Conservation (phyloP, 2,329 filamentous ascomycete genomes). For the Trichothecium roseum region DNA sequence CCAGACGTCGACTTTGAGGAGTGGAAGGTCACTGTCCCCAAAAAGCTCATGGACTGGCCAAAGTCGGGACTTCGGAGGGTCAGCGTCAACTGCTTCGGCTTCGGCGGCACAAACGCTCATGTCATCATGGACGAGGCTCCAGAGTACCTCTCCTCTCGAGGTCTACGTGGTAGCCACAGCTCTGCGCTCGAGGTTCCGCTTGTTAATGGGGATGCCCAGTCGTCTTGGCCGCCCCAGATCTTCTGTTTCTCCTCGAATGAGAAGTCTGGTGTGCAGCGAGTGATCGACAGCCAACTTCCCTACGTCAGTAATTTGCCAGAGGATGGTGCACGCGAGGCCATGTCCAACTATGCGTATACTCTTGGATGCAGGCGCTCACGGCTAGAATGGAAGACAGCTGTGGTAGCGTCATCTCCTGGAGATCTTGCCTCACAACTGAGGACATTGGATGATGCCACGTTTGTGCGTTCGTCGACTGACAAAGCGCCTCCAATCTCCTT, state of each 20-base stretch:
- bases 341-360: constrained; percentile 35
- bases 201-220: constrained; percentile 2
- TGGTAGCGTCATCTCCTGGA: constrained; percentile 21
- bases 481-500: constrained; percentile 24
- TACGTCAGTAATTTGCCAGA: constrained; percentile 15
- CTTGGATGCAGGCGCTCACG: constrained; percentile 31
- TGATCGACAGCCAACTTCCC: constrained; percentile 22
- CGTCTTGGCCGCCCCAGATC: constrained; percentile 22
- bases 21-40: constrained; percentile 35
- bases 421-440: constrained; percentile 22
- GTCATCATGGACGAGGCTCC: constrained; percentile 38
- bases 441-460: constrained; percentile 6
- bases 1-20: constrained; percentile 34
- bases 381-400: constrained; percentile 30
- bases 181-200: constrained; percentile 8
- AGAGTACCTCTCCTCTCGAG: constrained; percentile 24
- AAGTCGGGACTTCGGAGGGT: constrained; percentile 32
- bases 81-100: constrained; percentile 48
- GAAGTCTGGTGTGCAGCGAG: constrained; percentile 23
- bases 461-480: constrained; percentile 14
- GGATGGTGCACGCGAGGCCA: constrained; percentile 7
- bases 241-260: constrained; percentile 35
- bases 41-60: constrained; percentile 31
- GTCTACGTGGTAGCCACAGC: constrained; percentile 24
- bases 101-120: constrained; percentile 47